Base-by-base conservation (phyloP, 208 protist species). In the Lotmaria passim region DNA sequence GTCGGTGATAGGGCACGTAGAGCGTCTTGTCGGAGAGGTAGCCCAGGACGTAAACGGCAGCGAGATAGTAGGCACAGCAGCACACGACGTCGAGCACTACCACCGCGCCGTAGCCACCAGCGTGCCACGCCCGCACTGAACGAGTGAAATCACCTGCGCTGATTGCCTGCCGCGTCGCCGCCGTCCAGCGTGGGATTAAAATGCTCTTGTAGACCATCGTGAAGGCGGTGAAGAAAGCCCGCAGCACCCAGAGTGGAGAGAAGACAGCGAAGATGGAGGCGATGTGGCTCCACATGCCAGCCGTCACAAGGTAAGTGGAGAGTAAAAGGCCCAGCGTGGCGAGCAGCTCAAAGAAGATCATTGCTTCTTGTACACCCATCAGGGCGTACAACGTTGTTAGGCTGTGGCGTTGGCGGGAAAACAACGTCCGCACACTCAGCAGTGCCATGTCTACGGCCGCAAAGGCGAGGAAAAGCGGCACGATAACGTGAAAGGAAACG, bases 1-100 rank as follows among this genome's bases (percentile, higher is more conserved):
- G 62, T 14, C 61, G 60, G 44, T 86, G 73, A 53, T 79, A 80
- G 1, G 77, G 77, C 11, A 81, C 58, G 63, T 90, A 87, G 1
- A 85, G 69, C 33, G 78, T 78, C 65, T 82, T 85, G 36, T 86
- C 79, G 0, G 76, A 78, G 3, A 85, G 24, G 63, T 76, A 87
- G 31, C 55, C 81, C 1, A 84, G 23, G 8, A 77, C 56, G 43
- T 85, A 77, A 6, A 90, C 48, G 4, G 59, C 47, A 10, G 65
- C 30, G 31, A 90, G 58, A 17, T 52, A 61, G 60, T 86, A 86
- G 11, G 56, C 15, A 17, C 76, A 41, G 51, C 69, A 83, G 62
- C 83, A 59, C 21, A 78, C 26, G 15, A 87, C 52, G 57, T 90
- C 73, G 1, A 87, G 65, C 34, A 58, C 56, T 15, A 77, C 63